A percentile compares a stretch with the other conserved stretches of the same genome.
Evolutionary conservation across 2,329 filamentous ascomycete species (phyloP).

Genomic region (Cordyceps farinosa): DNA sequence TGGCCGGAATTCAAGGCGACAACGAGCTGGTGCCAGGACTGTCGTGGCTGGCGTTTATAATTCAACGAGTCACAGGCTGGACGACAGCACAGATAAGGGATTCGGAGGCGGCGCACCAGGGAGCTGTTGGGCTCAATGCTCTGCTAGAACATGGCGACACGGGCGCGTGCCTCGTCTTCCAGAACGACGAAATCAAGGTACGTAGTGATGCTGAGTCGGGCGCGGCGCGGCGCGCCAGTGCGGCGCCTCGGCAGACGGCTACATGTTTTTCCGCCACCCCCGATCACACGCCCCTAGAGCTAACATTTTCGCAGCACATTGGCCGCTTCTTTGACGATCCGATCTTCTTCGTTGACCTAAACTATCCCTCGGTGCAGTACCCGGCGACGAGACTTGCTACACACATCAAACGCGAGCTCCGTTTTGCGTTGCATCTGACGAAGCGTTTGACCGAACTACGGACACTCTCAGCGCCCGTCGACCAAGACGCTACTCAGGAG

Average conservation of each 20-base stretch:
- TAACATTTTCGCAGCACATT: slow-evolving; percentile 23
- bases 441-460: too few relatives aligned
- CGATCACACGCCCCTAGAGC: slow-evolving; percentile 1
- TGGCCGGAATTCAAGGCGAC: not conserved
- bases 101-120: too few relatives aligned
- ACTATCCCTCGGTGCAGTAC: not conserved
- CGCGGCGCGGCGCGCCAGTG: too few relatives aligned
- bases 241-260: slow-evolving; percentile 12
- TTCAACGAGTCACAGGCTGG: not conserved
- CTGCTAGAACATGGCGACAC: not conserved
- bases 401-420: too few relatives aligned
- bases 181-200: not conserved
- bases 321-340: not conserved
- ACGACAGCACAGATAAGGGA: too few relatives aligned
- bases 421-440: too few relatives aligned
- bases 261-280: slow-evolving; percentile 22
- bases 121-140: too few relatives aligned
- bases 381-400: too few relatives aligned
- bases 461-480: too few relatives aligned
- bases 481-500: too few relatives aligned
- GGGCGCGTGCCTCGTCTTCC: not conserved
- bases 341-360: not conserved
- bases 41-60: not conserved
- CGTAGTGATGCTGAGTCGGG: too few relatives aligned
- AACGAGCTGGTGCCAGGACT: not conserved